Base-by-base conservation (phyloP, 306 rosid genomes). In the Cicer arietinum region DNA sequence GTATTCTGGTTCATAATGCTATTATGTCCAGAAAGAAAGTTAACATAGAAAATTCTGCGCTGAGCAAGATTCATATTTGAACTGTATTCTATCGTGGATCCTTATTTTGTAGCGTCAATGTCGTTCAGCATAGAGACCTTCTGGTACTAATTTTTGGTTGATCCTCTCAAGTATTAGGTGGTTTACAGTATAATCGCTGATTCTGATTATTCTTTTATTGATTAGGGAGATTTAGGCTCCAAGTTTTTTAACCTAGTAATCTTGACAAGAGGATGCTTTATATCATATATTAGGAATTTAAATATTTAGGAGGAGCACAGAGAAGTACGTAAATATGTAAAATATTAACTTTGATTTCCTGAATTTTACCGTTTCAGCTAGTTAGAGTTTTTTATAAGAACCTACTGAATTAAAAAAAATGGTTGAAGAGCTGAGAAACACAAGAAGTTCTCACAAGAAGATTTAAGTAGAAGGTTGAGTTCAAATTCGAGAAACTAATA, bases 1-100 rank as follows among this genome's bases (percentile, higher is more conserved):
- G 82, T 79, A 75, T 70, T 61, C 42, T 53, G 69, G 87, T 37
- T 77, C 84, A 51, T 76, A 77, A 77, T 85, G 64, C 72, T 56
- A 61, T 75, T 75, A 35, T 35, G 44, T 59, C 66, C 44, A 12
- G 43, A 60, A 60, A 35, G 44, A 35, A 60, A 60, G 45, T 7
- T 54, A 48, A 51, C 25, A 1, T 44, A 56, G 57, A 79, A 58
- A 80, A 39, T 45, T 51, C 40, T 57, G 71, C 70, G 18, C 62
- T 5, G 77, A 60, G 51, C 66, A 62, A 74, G 67, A 80, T 68
- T 42, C 65, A 65, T 64, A 54, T 72, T 47, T 71, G 50, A 72
- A 60, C 20, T 77, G 70, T 74, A 22, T 73, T 67, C 62, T 60
- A 59, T 48, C 57, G 30, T 58, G 40, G 60, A 79, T 77, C 22